phyloP scores from a whole-genome alignment of 805 yeast species.

The Ascoidea asiatica region DNA sequence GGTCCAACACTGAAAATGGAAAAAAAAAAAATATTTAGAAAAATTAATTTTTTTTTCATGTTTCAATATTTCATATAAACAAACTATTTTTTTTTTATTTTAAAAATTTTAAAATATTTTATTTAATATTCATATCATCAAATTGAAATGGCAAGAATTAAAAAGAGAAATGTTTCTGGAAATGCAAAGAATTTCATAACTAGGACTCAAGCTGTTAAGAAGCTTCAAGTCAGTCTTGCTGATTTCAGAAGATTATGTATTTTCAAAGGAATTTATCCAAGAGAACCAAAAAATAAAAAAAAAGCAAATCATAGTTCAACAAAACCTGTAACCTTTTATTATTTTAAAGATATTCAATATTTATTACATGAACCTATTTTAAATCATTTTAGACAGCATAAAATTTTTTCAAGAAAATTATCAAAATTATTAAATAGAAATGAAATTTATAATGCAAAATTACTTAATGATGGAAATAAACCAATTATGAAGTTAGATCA shows the following conservation, averaged over 20 bases:
- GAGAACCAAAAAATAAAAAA: constrained; percentile 92
- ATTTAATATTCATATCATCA: no score
- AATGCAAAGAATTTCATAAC: constrained; percentile 88
- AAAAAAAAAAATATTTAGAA: no score
- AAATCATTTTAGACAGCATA: constrained; percentile 86
- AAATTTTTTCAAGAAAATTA: constrained; percentile 83
- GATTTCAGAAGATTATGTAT: constrained; percentile 96
- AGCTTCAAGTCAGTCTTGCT: constrained; percentile 83
- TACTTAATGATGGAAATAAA: constrained; percentile 69
- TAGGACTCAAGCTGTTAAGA: constrained; percentile 87
- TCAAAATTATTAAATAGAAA: constrained; percentile 86
- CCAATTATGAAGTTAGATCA: constrained; percentile 70
- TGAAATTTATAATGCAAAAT: constrained; percentile 79
- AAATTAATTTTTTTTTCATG: no score
- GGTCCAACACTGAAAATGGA: no score
- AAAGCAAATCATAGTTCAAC: constrained; percentile 98
- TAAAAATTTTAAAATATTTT: no score
- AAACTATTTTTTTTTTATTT: no score
- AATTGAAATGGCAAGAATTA: constrained; percentile 57
- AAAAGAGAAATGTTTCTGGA: constrained; percentile 76
- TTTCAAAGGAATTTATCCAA: constrained; percentile 94
- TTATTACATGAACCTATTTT: constrained; percentile 90
- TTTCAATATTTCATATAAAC: no score
- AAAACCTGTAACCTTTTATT: constrained; percentile 90
- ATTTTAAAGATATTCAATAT: constrained; percentile 87